These are phyloP conservation scores for Mucor velutinosus DNA, from an alignment of 371 early-diverging fungal genomes.

Conservation along the genomic window DNA sequence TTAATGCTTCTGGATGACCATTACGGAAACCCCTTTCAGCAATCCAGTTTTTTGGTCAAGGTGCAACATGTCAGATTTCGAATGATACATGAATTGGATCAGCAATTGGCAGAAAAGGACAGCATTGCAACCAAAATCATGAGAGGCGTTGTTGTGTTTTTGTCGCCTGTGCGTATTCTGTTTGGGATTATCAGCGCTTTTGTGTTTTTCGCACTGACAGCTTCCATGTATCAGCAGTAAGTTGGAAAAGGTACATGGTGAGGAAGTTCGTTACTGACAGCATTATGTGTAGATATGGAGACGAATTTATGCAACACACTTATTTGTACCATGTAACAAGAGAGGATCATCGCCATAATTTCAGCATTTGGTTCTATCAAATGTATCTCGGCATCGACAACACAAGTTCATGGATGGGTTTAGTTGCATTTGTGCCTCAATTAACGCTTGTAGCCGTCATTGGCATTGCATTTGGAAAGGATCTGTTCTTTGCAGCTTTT, in stretches of 20 bases:
- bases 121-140: background rate
- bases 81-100: conserved; percentile 14
- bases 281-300: conserved; percentile 65
- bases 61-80: conserved; percentile 26
- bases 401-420: conserved; percentile 39
- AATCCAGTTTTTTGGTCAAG: conserved; percentile 29
- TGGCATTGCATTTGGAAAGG: conserved; percentile 75
- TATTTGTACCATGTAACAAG: conserved; percentile 94
- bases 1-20: conserved; percentile 63
- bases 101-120: background rate
- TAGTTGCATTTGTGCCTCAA: conserved; percentile 82
- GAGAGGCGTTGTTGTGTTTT: conserved; percentile 17
- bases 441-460: conserved; percentile 58
- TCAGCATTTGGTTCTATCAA: conserved; percentile 93
- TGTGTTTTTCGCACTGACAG: conserved; percentile 71
- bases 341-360: conserved; percentile 98
- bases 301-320: conserved; percentile 87
- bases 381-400: conserved; percentile 78
- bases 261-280: background rate
- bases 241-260: background rate
- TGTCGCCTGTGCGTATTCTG: conserved; percentile 61
- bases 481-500: conserved; percentile 87
- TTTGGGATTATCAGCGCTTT: conserved; percentile 75
- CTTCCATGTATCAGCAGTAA: conserved; percentile 74
- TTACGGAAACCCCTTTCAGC: conserved; percentile 34